Conservation (phyloP, 305 asterid genomes). For the Withania somnifera region DNA sequence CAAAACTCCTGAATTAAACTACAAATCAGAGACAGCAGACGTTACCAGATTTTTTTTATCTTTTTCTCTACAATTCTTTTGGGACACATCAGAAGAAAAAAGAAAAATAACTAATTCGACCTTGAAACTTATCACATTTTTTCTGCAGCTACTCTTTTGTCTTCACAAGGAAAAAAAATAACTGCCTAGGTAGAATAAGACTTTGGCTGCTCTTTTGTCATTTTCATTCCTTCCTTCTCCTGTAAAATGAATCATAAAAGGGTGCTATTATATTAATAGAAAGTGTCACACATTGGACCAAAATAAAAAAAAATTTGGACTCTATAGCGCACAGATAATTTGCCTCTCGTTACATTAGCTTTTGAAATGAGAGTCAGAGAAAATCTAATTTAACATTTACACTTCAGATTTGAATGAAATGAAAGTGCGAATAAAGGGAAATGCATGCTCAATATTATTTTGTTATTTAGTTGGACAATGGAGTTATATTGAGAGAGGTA, state of each 20-base stretch:
- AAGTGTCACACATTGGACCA: too few species aligned
- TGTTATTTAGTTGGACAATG: not conserved
- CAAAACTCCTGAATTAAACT: not conserved
- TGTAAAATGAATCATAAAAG: not conserved
- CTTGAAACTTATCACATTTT: not conserved
- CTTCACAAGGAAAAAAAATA: not conserved
- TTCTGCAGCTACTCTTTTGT: not conserved
- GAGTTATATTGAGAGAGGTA: conserved; percentile 3
- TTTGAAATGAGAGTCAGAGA: too few species aligned
- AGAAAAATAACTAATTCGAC: not conserved
- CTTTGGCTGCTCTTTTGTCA: conserved; percentile 4
- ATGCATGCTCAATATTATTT: not conserved
- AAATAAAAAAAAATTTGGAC: not conserved
- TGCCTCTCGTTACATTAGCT: too few species aligned
- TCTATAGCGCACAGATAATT: too few species aligned
- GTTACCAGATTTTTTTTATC: not conserved
- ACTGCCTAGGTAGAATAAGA: not conserved
- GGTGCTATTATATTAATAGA: not conserved
- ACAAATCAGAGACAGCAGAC: not conserved
- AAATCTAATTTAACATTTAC: too few species aligned
- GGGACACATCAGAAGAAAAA: not conserved
- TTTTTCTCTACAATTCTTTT: not conserved
- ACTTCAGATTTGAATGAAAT: not conserved
- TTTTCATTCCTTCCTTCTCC: not conserved
- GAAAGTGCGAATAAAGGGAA: not conserved